Conservation (phyloP, 371 early-diverging fungal species). For the Mortierella sp. region DNA sequence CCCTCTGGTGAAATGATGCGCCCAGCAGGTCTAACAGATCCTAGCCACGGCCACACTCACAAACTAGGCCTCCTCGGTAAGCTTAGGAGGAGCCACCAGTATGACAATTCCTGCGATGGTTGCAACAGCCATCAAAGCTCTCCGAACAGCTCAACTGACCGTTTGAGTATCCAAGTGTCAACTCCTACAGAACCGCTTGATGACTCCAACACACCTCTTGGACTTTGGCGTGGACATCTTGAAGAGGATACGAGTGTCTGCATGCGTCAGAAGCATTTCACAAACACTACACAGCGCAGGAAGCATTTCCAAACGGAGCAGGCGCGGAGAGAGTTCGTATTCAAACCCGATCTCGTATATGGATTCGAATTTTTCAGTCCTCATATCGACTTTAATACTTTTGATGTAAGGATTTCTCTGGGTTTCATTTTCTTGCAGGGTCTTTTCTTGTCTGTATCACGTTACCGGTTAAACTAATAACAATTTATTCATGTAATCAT, state of each 20-base stretch:
- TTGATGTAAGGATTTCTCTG: conserved; percentile 56
- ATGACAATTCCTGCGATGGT: background rate
- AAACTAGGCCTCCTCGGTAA: conserved; percentile 43
- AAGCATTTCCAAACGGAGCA: conserved; percentile 71
- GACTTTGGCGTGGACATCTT: conserved; percentile 37
- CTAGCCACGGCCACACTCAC: background rate
- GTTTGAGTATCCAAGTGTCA: background rate
- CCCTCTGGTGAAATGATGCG: conserved; percentile 24
- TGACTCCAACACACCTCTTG: conserved; percentile 21
- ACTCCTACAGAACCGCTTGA: background rate
- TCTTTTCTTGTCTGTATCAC: background rate
- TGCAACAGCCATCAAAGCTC: conserved; percentile 23
- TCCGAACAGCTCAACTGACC: conserved; percentile 20
- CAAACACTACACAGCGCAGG: conserved; percentile 61
- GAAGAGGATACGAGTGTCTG: conserved; percentile 51
- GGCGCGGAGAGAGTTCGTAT: conserved; percentile 63
- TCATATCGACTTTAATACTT: conserved; percentile 82
- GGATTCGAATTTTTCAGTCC: conserved; percentile 81
- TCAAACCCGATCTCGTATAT: conserved; percentile 71
- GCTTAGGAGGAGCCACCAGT: conserved; percentile 28
- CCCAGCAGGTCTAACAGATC: too few relatives aligned
- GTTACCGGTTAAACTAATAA: too few relatives aligned
- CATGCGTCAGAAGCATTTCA: conserved; percentile 21
- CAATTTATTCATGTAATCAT: background rate
- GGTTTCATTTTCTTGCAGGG: background rate